A percentile compares a stretch with the other conserved stretches of the same genome.
Conservation (phyloP, 1,139 yeast genomes). For the Yamadazyma kanchanaburiensis region DNA sequence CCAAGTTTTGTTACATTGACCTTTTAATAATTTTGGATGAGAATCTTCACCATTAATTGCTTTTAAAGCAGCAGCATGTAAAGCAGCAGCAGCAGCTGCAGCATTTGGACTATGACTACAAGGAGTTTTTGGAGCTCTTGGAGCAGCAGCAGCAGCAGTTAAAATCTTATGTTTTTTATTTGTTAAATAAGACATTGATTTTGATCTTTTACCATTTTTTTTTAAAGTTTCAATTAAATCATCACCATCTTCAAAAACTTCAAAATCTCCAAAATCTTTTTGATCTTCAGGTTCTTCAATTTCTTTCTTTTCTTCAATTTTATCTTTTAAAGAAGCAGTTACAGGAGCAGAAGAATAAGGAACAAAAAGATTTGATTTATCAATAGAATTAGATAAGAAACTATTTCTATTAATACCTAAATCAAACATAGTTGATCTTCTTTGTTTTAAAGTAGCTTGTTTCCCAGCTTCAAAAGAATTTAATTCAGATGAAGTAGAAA, state of each 20-base stretch:
- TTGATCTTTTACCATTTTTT: slow-evolving; percentile 55
- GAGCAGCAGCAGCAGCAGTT: slow-evolving; percentile 84
- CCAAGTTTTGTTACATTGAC: slow-evolving; percentile 52
- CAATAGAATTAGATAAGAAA: slow-evolving; percentile 43
- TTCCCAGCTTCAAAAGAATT: slow-evolving; percentile 22
- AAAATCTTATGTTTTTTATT: slow-evolving; percentile 51
- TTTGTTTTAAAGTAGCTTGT: slow-evolving; percentile 29
- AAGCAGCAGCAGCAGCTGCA: slow-evolving; percentile 71
- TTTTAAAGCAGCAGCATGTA: slow-evolving; percentile 67
- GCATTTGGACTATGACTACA: slow-evolving; percentile 57
- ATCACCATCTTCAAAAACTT: slow-evolving; percentile 29
- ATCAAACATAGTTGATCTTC: slow-evolving; percentile 50
- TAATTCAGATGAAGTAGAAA: slow-evolving; percentile 3
- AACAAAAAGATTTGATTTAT: slow-evolving; percentile 54
- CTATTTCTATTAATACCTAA: slow-evolving; percentile 43
- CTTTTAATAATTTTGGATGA: slow-evolving; percentile 4
- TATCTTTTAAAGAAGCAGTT: slow-evolving; percentile 52
- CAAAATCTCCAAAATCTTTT: slow-evolving; percentile 42
- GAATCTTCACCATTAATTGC: slow-evolving; percentile 26
- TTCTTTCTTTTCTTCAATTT: not conserved
- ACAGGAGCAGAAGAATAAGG: slow-evolving; percentile 78
- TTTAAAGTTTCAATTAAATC: slow-evolving; percentile 27
- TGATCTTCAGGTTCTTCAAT: slow-evolving; percentile 4
- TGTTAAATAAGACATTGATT: slow-evolving; percentile 56
- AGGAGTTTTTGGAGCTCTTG: slow-evolving; percentile 65